phyloP scores from a whole-genome alignment of 805 yeast species.

The Spathaspora arborariae region DNA sequence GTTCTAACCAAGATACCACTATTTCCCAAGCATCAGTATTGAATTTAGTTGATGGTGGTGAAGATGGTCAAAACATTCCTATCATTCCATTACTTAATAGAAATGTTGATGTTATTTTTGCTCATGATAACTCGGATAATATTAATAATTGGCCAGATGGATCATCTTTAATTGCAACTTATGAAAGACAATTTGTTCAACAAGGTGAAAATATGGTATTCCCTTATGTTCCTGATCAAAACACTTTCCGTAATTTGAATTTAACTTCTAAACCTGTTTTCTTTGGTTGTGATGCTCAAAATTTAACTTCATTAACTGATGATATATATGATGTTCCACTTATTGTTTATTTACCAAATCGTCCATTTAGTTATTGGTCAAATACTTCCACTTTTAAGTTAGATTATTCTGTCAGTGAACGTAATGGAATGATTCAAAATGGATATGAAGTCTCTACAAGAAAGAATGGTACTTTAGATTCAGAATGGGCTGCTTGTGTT shows the following conservation, averaged over 20 bases:
- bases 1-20: slow-evolving; percentile 25
- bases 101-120: slow-evolving; percentile 32
- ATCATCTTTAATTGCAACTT: slow-evolving; percentile 28
- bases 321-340: slow-evolving; percentile 58
- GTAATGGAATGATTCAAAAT: slow-evolving; percentile 58
- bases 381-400: slow-evolving; percentile 74
- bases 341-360: slow-evolving; percentile 73
- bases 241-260: slow-evolving; percentile 56
- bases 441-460: slow-evolving; percentile 72
- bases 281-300: slow-evolving; percentile 75
- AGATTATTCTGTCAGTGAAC: slow-evolving; percentile 56
- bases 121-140: slow-evolving; percentile 37
- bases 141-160: slow-evolving; percentile 37
- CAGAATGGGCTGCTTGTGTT: slow-evolving; percentile 68
- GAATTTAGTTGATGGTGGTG: slow-evolving; percentile 38
- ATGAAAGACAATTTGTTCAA: slow-evolving; percentile 28
- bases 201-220: slow-evolving; percentile 60
- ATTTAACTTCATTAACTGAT: slow-evolving; percentile 47
- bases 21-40: slow-evolving; percentile 22
- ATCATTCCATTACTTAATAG: slow-evolving; percentile 35
- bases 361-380: slow-evolving; percentile 59
- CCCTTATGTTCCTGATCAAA: slow-evolving; percentile 75
- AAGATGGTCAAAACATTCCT: slow-evolving; percentile 37
- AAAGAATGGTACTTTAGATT: slow-evolving; percentile 62
- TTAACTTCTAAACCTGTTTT: slow-evolving; percentile 70